A percentile compares a stretch with the other conserved stretches of the same genome.
Conservation (phyloP, 2,329 filamentous ascomycete species). For the Colletotrichum chlorophyti region DNA sequence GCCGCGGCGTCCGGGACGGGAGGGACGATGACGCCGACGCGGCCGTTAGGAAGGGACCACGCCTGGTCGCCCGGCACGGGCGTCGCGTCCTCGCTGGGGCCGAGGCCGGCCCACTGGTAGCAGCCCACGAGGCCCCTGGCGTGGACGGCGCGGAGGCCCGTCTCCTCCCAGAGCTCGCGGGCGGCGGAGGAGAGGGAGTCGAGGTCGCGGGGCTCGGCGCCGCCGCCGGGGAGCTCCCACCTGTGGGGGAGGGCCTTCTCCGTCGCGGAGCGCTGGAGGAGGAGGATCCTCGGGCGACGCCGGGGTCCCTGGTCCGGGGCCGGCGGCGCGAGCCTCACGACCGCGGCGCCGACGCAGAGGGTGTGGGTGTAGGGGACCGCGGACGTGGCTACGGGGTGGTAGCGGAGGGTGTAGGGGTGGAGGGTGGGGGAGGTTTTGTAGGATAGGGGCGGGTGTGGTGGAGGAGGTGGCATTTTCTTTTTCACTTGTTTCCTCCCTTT, state of each 20-base stretch:
- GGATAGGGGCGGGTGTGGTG: slow-evolving; percentile 18
- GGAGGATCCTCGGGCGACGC: slow-evolving; percentile 42
- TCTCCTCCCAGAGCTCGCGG: slow-evolving; percentile 58
- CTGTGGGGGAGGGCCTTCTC: slow-evolving; percentile 42
- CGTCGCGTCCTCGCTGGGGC: slow-evolving; percentile 1
- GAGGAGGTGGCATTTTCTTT: slow-evolving; percentile 26
- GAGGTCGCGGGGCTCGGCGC: slow-evolving; percentile 42
- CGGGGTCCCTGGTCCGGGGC: slow-evolving; percentile 8
- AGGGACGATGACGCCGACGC: neutral
- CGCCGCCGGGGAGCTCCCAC: slow-evolving; percentile 60
- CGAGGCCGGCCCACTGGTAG: slow-evolving; percentile 25
- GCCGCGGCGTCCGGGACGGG: neutral
- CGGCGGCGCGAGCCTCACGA: slow-evolving; percentile 8
- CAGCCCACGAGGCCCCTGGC: slow-evolving; percentile 46
- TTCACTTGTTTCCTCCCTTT: no score
- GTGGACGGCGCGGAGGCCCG: slow-evolving; percentile 48
- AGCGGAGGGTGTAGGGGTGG: slow-evolving; percentile 12
- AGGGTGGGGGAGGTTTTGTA: slow-evolving; percentile 18
- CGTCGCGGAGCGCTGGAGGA: slow-evolving; percentile 47
- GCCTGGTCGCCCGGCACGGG: slow-evolving; percentile 29
- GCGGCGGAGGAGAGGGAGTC: slow-evolving; percentile 53
- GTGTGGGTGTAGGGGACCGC: slow-evolving; percentile 1
- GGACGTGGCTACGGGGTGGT: slow-evolving; percentile 8
- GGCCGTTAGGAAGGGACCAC: slow-evolving; percentile 1
- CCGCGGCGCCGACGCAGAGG: slow-evolving; percentile 26